These are phyloP conservation scores for Fusarium xylarioides DNA, from an alignment of 2,329 filamentous ascomycete genomes.

Conservation along the genomic window DNA sequence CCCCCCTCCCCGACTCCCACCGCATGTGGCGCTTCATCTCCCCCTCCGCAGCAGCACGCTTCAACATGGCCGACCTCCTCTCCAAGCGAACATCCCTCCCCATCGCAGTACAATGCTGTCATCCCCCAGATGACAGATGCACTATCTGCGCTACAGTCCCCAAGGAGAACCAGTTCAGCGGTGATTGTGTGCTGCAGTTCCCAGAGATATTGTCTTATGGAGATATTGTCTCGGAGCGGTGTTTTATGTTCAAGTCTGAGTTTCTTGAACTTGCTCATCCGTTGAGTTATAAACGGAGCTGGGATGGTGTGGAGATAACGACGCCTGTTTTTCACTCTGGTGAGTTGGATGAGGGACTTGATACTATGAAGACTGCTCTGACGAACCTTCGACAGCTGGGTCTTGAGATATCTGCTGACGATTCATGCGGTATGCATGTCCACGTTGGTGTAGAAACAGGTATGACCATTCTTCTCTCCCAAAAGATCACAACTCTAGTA, in stretches of 20 bases:
- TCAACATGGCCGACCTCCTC: slow-evolving; percentile 5
- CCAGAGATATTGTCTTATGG: background rate
- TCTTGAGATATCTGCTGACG: slow-evolving; percentile 18
- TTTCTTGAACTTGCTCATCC: background rate
- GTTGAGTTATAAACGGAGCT: background rate
- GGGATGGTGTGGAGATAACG: slow-evolving; percentile 32
- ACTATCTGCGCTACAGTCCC: background rate
- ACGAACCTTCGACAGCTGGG: slow-evolving; percentile 9
- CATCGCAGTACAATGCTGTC: slow-evolving; percentile 6
- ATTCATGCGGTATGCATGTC: slow-evolving; percentile 39
- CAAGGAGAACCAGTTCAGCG: background rate
- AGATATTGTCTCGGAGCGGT: background rate
- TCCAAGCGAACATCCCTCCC: background rate
- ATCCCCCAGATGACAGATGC: background rate
- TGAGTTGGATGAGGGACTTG: slow-evolving; percentile 32
- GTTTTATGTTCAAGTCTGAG: slow-evolving; percentile 29
- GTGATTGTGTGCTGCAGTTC: background rate
- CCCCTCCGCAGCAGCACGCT: background rate
- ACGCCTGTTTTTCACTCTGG: slow-evolving; percentile 27
- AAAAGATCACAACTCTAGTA: slow-evolving; percentile 36
- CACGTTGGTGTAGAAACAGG: slow-evolving; percentile 38
- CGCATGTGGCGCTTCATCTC: background rate
- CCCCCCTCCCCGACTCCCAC: background rate
- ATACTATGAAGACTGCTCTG: background rate
- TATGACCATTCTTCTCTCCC: slow-evolving; percentile 34